Evolutionary conservation across 208 protist genomes (phyloP).

Genomic region (Paratrypanosoma confusum): DNA sequence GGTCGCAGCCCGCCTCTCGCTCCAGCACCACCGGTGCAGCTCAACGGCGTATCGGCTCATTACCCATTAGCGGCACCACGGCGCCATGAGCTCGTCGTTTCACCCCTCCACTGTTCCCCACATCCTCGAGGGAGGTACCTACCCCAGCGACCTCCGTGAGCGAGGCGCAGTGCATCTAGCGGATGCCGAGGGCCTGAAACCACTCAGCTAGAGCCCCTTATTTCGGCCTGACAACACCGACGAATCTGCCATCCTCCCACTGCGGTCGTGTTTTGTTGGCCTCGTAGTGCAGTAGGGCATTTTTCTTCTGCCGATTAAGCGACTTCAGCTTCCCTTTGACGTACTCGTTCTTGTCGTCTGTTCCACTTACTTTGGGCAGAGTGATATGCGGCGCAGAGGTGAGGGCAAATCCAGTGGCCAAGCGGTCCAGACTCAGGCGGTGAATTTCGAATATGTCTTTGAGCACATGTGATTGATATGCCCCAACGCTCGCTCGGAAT

Average conservation of each 20-base stretch:
- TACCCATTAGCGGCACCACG: too few species aligned
- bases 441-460: constrained; percentile 90
- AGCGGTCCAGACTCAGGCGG: constrained; percentile 82
- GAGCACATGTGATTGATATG: constrained; percentile 90
- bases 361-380: constrained; percentile 50
- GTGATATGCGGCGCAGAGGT: constrained; percentile 73
- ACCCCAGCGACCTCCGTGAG: background rate
- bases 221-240: constrained; percentile 29
- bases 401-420: constrained; percentile 89
- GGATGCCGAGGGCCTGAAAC: constrained; percentile 7
- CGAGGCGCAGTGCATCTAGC: constrained; percentile 1
- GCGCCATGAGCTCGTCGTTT: too few species aligned
- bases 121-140: constrained; percentile 8
- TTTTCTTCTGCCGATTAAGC: constrained; percentile 43
- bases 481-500: constrained; percentile 84
- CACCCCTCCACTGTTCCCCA: constrained; percentile 24
- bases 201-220: too few species aligned
- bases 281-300: constrained; percentile 71
- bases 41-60: too few species aligned
- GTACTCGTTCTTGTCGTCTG: constrained; percentile 68
- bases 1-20: too few species aligned
- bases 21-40: too few species aligned
- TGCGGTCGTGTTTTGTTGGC: constrained; percentile 66
- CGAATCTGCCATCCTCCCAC: constrained; percentile 71
- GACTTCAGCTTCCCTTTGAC: constrained; percentile 86